A percentile compares a stretch with the other conserved stretches of the same genome.
These are phyloP conservation scores for Pseudogymnoascus sp. DNA, from an alignment of 2,329 filamentous ascomycete species.

Conservation along the genomic window DNA sequence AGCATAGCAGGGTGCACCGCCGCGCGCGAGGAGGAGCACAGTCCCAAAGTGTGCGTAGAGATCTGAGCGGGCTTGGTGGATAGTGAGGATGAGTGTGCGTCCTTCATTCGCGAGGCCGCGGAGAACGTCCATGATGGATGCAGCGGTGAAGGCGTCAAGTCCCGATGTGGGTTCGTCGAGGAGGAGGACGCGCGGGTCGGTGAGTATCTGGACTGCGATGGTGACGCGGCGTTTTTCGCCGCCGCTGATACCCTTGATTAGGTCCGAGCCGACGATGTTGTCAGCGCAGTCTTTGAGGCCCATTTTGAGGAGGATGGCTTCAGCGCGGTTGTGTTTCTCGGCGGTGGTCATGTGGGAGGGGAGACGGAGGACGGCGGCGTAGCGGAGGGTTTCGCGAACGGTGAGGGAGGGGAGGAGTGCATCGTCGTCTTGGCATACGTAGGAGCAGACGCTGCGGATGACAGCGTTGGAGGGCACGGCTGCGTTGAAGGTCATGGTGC, in stretches of 20 bases:
- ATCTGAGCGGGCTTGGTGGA: slow-evolving; percentile 69
- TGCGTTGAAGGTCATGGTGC: slow-evolving; percentile 62
- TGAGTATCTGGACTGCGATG: slow-evolving; percentile 70
- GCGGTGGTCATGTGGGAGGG: slow-evolving; percentile 61
- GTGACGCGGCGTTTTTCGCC: slow-evolving; percentile 72
- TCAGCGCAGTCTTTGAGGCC: slow-evolving; percentile 72
- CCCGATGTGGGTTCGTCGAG: slow-evolving; percentile 73
- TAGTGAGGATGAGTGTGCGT: slow-evolving; percentile 66
- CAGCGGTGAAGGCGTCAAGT: slow-evolving; percentile 69
- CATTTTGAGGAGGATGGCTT: slow-evolving; percentile 66
- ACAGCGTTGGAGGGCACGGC: slow-evolving; percentile 60
- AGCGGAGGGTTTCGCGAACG: slow-evolving; percentile 64
- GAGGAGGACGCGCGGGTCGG: slow-evolving; percentile 63
- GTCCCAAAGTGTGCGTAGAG: slow-evolving; percentile 65
- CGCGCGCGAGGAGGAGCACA: slow-evolving; percentile 61
- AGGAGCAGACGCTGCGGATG: slow-evolving; percentile 64
- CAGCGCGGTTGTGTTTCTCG: slow-evolving; percentile 60
- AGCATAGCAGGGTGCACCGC: slow-evolving; percentile 60
- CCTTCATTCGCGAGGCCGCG: slow-evolving; percentile 64
- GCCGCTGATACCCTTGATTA: slow-evolving; percentile 71
- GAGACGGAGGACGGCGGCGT: slow-evolving; percentile 62
- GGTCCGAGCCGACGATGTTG: slow-evolving; percentile 62
- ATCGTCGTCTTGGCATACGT: slow-evolving; percentile 72
- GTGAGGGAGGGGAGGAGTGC: slow-evolving; percentile 66
- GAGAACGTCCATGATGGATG: slow-evolving; percentile 68